phyloP scores from a whole-genome alignment of 179 eudicot genomes.

The Silene noctiflora region DNA sequence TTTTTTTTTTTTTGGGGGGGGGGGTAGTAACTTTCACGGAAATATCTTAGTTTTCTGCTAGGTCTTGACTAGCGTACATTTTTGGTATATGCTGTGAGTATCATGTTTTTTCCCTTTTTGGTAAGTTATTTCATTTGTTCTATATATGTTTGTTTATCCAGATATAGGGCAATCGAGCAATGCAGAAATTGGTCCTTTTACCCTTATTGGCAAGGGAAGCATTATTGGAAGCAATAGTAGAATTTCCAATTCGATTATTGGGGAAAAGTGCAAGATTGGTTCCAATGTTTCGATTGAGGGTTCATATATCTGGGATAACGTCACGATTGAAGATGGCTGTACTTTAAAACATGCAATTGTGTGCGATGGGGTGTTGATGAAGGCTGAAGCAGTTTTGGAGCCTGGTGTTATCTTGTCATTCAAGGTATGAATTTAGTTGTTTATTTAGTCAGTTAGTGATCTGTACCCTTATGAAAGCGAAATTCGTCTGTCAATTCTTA shows the following conservation, averaged over 20 bases:
- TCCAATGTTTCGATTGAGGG: conserved; percentile 82
- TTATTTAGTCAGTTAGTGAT: too few species aligned
- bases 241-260: conserved; percentile 74
- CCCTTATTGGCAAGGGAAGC: conserved; percentile 73
- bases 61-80: background rate
- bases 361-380: conserved; percentile 80
- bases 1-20: background rate
- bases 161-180: conserved; percentile 61
- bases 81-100: conserved; percentile 6
- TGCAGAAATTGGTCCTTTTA: conserved; percentile 78
- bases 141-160: conserved; percentile 27
- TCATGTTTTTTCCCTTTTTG: background rate
- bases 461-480: too few species aligned
- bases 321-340: conserved; percentile 83
- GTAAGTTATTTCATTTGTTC: background rate
- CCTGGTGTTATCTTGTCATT: conserved; percentile 82
- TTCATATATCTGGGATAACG: conserved; percentile 81
- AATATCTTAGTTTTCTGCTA: background rate
- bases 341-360: conserved; percentile 72
- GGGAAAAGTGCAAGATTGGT: conserved; percentile 84
- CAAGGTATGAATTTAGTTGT: conserved; percentile 46
- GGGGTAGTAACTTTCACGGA: background rate
- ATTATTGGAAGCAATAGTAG: conserved; percentile 54
- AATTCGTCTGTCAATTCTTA: too few species aligned
- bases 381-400: conserved; percentile 71